Evolutionary conservation across 345 rosid species (phyloP).

Genomic region (Melaleuca quinquenervia): DNA sequence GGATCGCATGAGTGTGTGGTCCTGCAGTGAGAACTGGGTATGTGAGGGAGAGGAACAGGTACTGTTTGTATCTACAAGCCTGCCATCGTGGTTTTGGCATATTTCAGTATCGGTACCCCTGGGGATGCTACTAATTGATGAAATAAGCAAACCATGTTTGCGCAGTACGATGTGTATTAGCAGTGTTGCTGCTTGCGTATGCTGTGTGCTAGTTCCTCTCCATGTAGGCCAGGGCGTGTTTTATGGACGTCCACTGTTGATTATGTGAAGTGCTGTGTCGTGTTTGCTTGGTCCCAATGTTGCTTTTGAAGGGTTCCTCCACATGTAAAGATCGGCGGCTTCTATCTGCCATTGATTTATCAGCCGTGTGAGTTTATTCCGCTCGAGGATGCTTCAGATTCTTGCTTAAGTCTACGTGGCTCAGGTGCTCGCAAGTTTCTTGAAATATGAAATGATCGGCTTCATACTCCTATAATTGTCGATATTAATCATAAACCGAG

Average conservation of each 20-base stretch:
- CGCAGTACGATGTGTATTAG: not conserved
- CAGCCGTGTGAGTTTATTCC: not conserved
- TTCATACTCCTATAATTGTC: not conserved
- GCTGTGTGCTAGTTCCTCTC: not conserved
- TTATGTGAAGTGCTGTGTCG: not conserved
- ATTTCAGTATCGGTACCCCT: not conserved
- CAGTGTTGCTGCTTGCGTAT: not conserved
- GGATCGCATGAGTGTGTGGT: slow-evolving; percentile 67
- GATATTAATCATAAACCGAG: not conserved
- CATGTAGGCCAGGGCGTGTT: not conserved
- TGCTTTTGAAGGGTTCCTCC: not conserved
- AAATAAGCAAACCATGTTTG: not conserved
- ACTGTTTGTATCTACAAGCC: not conserved
- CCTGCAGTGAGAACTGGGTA: slow-evolving; percentile 34
- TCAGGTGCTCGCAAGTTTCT: not conserved
- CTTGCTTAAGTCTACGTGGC: not conserved
- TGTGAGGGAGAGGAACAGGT: not conserved
- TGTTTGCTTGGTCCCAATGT: not conserved
- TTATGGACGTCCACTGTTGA: not conserved
- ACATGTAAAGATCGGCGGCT: not conserved
- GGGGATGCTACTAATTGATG: not conserved
- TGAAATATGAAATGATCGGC: not conserved
- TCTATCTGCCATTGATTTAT: not conserved
- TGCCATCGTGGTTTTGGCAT: not conserved
- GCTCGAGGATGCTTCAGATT: not conserved